phyloP scores from a whole-genome alignment of 768 basidiomycete species.

The Termitomyces bulborhizus region DNA sequence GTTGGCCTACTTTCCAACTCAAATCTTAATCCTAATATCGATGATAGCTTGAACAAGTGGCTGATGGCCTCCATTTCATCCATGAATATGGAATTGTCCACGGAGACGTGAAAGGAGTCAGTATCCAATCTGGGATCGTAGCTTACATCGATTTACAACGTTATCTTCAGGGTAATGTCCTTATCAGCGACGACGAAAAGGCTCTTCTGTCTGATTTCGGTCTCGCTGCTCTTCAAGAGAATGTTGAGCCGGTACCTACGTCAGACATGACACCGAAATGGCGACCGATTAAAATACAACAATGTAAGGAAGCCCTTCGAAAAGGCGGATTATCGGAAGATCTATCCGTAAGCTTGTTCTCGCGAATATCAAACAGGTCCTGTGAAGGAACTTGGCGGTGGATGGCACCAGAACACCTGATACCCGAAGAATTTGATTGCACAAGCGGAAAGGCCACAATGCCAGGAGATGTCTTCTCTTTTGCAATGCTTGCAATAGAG shows the following conservation, averaged over 20 bases:
- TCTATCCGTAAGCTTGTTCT: conserved; percentile 1
- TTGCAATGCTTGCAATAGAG: conserved; percentile 19
- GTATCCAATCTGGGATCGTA: not conserved
- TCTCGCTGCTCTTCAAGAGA: conserved; percentile 3
- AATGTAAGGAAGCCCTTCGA: not conserved
- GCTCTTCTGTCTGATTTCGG: conserved; percentile 13
- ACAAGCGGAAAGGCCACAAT: conserved; percentile 15
- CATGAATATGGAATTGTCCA: conserved; percentile 25
- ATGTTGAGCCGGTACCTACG: not conserved
- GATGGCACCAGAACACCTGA: conserved; percentile 24
- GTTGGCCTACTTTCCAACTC: not conserved
- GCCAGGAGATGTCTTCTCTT: conserved; percentile 23
- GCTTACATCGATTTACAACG: not conserved
- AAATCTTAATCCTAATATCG: not conserved
- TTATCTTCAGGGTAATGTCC: conserved; percentile 7
- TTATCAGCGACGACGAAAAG: conserved; percentile 8
- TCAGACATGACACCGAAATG: not conserved
- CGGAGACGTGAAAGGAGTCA: conserved; percentile 33
- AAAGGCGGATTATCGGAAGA: conserved; percentile 1
- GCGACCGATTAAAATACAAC: not conserved
- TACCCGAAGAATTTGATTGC: conserved; percentile 10
- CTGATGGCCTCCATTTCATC: conserved; percentile 21
- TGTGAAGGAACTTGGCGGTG: conserved; percentile 21
- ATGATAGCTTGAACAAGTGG: conserved; percentile 20
- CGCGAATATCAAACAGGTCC: conserved; percentile 9